Percentiles rank a stretch among this genome's conserved stretches.
Conservation (phyloP, 129 eudicot genomes). For the Helichrysum umbraculigerum region DNA sequence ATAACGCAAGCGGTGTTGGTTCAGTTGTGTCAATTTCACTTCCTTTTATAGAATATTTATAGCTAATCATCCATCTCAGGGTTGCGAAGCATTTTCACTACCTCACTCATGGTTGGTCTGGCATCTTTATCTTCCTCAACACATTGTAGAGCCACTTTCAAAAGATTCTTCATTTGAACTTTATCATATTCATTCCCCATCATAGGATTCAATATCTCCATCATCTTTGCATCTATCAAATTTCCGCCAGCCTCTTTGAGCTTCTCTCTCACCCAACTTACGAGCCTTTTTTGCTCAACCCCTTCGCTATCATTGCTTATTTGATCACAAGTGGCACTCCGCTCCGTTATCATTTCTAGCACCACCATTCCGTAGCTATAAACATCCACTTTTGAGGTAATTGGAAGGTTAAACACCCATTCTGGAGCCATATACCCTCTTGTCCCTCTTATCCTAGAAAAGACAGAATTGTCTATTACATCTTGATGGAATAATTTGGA, state of each 20-base stretch:
- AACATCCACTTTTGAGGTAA: background rate
- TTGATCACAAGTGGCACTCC: background rate
- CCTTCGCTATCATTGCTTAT: background rate
- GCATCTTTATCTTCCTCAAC: background rate
- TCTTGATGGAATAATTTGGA: background rate
- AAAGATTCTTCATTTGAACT: background rate
- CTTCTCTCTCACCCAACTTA: background rate
- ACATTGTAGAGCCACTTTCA: background rate
- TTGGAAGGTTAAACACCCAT: conserved; percentile 3
- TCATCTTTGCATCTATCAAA: background rate
- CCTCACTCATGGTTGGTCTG: background rate
- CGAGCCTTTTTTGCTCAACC: background rate
- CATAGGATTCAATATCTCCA: background rate
- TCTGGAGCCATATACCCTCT: background rate
- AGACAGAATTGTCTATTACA: background rate
- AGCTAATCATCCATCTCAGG: background rate
- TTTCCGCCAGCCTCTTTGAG: background rate
- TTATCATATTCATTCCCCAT: background rate
- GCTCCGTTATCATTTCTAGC: background rate
- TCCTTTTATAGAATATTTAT: too few species aligned
- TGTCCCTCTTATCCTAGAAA: conserved; percentile 1
- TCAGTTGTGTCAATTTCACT: too few species aligned
- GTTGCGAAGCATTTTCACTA: background rate
- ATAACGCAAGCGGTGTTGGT: too few species aligned
- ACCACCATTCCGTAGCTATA: conserved; percentile 3